Evolutionary conservation across 345 rosid genomes (phyloP).

Genomic region (Noccaea bulbosa): DNA sequence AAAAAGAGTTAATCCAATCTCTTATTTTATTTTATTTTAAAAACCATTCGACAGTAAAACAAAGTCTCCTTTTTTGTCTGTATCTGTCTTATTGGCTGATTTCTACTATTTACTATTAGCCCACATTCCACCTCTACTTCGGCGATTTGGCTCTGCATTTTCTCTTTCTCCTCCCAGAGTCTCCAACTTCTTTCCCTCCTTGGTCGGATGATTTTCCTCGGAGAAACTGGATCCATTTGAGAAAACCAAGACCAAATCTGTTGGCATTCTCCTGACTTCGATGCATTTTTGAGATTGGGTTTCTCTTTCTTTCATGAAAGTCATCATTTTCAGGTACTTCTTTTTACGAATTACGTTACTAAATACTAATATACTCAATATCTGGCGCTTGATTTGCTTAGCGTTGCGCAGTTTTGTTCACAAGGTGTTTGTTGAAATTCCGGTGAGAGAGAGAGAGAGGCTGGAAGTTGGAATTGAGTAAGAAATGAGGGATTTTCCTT

Average conservation of each 20-base stretch:
- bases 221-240: constrained; percentile 26
- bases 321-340: constrained; percentile 25
- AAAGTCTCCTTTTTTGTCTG: constrained; percentile 41
- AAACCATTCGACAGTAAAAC: constrained; percentile 34
- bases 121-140: constrained; percentile 35
- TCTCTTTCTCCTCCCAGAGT: constrained; percentile 28
- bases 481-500: constrained; percentile 90
- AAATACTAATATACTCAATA: no score
- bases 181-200: constrained; percentile 29
- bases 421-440: constrained; percentile 47
- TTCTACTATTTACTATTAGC: not conserved
- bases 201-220: not conserved
- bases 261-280: constrained; percentile 21
- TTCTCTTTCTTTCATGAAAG: constrained; percentile 37
- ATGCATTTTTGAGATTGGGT: constrained; percentile 31
- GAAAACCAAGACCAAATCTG: constrained; percentile 35
- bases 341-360: constrained; percentile 6
- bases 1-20: not conserved
- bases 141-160: constrained; percentile 22
- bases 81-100: constrained; percentile 28
- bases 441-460: constrained; percentile 28
- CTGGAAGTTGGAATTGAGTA: constrained; percentile 26
- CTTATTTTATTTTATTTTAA: no score
- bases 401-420: constrained; percentile 3
- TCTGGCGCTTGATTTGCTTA: not conserved